Percentiles rank a stretch among this genome's conserved stretches.
phyloP scores from a whole-genome alignment of 495 filamentous ascomycete genomes.

The Talaromyces stipitatus region DNA sequence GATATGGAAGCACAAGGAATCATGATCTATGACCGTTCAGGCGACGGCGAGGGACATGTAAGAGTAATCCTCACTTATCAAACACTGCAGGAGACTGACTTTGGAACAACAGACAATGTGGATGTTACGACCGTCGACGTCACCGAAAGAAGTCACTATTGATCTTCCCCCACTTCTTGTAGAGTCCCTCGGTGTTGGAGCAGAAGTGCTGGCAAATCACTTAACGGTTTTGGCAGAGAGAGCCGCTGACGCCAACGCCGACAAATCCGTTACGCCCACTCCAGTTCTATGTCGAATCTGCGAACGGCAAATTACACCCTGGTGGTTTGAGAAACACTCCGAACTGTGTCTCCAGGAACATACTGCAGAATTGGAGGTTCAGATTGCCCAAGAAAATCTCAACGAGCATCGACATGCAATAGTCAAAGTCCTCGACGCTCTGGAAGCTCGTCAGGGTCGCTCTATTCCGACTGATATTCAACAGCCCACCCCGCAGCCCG shows the following conservation, averaged over 20 bases:
- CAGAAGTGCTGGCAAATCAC: slow-evolving; percentile 89
- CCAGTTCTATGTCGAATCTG: slow-evolving; percentile 95
- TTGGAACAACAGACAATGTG: slow-evolving; percentile 78
- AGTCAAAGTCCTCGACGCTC: slow-evolving; percentile 85
- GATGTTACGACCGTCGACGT: slow-evolving; percentile 93
- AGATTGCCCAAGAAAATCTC: slow-evolving; percentile 85
- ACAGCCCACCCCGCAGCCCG: slow-evolving; percentile 50
- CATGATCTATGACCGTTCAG: slow-evolving; percentile 88
- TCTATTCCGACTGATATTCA: slow-evolving; percentile 51
- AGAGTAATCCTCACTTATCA: slow-evolving; percentile 24
- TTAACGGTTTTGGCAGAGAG: slow-evolving; percentile 83
- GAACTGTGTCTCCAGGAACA: slow-evolving; percentile 95
- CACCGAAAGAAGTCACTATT: slow-evolving; percentile 86
- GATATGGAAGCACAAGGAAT: slow-evolving; percentile 94
- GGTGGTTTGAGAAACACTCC: slow-evolving; percentile 99
- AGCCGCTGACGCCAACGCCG: slow-evolving; percentile 81
- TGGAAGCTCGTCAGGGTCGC: slow-evolving; percentile 73
- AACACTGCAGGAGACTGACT: neutral
- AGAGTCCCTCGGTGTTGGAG: slow-evolving; percentile 87
- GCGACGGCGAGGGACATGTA: slow-evolving; percentile 85
- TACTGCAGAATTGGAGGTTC: slow-evolving; percentile 93
- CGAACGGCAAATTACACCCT: slow-evolving; percentile 94
- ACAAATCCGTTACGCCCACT: slow-evolving; percentile 73
- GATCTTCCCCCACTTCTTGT: slow-evolving; percentile 88
- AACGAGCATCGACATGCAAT: slow-evolving; percentile 94